Base-by-base conservation (phyloP, 192 early-diverging fungal species). In the Coemansia erecta region DNA sequence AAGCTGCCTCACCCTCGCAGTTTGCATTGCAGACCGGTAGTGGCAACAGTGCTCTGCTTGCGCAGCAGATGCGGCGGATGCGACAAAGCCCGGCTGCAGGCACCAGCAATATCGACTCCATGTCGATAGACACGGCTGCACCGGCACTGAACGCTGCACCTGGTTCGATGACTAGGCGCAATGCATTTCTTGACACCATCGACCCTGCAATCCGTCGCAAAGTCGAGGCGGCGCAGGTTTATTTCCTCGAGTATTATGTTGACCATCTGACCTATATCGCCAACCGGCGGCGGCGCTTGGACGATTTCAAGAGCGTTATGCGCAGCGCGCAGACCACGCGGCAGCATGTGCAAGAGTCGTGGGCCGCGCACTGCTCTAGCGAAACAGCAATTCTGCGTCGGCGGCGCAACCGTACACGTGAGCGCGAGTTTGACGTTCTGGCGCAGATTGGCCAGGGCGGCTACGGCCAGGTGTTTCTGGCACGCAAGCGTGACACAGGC, bases 171-270 rank as follows among this genome's bases (percentile, higher is more conserved):
- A 77, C 75, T 18, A 64, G 70, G 21, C 68, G 70, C 51, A 71
- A 78, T 47, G 75, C 75, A 13, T 74, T 74, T 31, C 62, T 74
- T 31, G 72, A 74, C 44, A 74, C 65, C 6, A 61, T 74, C 33
- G 73, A 80, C 59, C 72, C 72, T 14, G 68, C 72, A 8, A 61
- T 75, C 49, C 78, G 68, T 14, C 73, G 78, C 61, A 70, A 70
- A 51, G 67, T 66, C 49, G 73, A 80, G 64, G 73, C 73, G 12
- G 67, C 77, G 3, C 63, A 70, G 51, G 66, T 78, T 62, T 82
- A 86, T 64, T 92, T 93, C 55, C 72, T 90, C 19, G 90, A 92
- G 64, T 84, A 92, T 66, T 93, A 93, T 69, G 85, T 87, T 41
- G 86, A 88, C 62, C 81, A 91, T 15, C 67, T 91, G 23, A 84